Base-by-base conservation (phyloP, 768 basidiomycete genomes). In the Astraeus odoratus region DNA sequence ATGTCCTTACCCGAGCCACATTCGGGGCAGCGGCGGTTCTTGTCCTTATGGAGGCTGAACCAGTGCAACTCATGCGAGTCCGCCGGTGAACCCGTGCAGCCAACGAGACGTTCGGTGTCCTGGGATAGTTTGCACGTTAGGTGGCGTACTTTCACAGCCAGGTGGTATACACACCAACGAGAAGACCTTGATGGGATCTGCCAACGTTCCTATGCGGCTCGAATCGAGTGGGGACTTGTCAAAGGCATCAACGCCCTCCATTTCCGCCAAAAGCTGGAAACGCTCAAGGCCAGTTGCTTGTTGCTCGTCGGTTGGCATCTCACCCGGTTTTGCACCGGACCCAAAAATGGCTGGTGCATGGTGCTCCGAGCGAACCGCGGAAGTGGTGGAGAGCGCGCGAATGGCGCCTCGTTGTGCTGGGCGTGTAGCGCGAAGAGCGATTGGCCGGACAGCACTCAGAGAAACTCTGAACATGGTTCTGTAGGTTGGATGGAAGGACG, bases 201-300 rank as follows among this genome's bases (percentile, higher is more conserved):
- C 76, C 59, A 86, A 75, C 43, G 95, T 97, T 53, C 95, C 95
- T 63, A 91, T 67, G 57, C 87, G 78, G 67, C 81, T 84, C 44
- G 92, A 70, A 59, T 91, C 84, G 52, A 96, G 75, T 26, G 92
- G 86, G 47, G 79, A 76, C 59, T 83, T 75, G 64, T 97, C 92
- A 70, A 99, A 99, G 42, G 92, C 78, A 35, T 89, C 83, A 43
- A 92, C 69, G 44, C 93, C 94, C 65, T 91, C 81, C 58, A 92
- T 70, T 50, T 91, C 83, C 59, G 86, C 92, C 43, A 97, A 69
- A 39, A 96, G 71, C 68, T 99, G 90, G 60, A 96, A 80, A 67
- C 95, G 90, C 67, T 97, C 94, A 44, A 97, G 74, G 80, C 95
- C 95, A 55, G 95, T 99, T 13, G 94, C 80, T 69, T 99, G 95